Percentiles rank a stretch among this genome's conserved stretches.
Evolutionary conservation across 2,329 filamentous ascomycete genomes (phyloP).

Genomic region (Colletotrichum costaricense): DNA sequence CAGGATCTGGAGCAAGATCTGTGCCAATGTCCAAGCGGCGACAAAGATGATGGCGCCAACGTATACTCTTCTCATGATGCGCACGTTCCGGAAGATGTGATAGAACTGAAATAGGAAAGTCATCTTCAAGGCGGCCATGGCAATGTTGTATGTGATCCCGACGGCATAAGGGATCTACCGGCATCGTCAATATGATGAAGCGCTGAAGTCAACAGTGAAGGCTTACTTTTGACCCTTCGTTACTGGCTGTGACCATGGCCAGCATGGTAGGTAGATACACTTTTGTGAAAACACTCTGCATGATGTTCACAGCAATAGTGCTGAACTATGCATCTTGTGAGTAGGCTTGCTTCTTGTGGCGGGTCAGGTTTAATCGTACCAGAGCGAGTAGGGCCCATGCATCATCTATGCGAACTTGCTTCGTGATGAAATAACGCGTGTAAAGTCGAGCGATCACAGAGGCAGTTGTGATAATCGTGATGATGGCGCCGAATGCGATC

Average conservation of each 20-base stretch:
- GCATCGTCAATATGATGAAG: too few species aligned
- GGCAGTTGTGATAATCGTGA: constrained; percentile 3
- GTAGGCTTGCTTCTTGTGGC: too few species aligned
- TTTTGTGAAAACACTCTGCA: too few species aligned
- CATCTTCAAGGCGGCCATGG: constrained; percentile 13
- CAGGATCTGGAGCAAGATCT: constrained; percentile 3
- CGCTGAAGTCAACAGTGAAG: too few species aligned
- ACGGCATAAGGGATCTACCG: too few species aligned
- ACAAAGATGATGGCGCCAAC: constrained; percentile 14
- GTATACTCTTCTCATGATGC: constrained; percentile 19
- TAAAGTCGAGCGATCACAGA: constrained; percentile 10
- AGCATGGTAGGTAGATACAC: too few species aligned
- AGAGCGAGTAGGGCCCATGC: constrained; percentile 6
- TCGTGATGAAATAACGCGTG: constrained; percentile 5
- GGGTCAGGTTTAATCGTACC: neutral
- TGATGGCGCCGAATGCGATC: neutral
- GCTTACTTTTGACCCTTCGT: too few species aligned
- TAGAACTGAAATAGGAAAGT: constrained; percentile 23
- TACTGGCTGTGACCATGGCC: too few species aligned
- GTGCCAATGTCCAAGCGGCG: constrained; percentile 10
- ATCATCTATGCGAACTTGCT: constrained; percentile 8
- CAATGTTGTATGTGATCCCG: constrained; percentile 5
- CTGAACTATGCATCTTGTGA: too few species aligned
- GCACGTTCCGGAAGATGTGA: constrained; percentile 13
- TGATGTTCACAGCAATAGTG: too few species aligned